Percentiles rank a stretch among this genome's conserved stretches.
These are phyloP conservation scores for Kluyveromyces marxianus DNA, from an alignment of 1,139 yeast species.

Conservation along the genomic window DNA sequence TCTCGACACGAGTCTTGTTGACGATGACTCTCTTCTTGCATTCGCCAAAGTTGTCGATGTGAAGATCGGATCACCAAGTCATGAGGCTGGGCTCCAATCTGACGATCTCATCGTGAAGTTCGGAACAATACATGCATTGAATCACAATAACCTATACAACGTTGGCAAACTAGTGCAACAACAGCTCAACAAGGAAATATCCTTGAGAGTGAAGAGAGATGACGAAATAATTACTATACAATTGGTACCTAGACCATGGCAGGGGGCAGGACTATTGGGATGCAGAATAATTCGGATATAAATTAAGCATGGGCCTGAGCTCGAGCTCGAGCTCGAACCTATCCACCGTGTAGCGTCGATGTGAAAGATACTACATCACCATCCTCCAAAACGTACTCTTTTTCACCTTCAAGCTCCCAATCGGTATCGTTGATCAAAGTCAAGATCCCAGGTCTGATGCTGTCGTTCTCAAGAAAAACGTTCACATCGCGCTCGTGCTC, in stretches of 20 bases:
- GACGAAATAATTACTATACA: conserved; percentile 13
- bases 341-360: conserved; percentile 93
- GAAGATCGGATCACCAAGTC: conserved; percentile 42
- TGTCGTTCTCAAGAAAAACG: conserved; percentile 74
- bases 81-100: conserved; percentile 32
- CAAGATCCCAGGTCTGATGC: conserved; percentile 81
- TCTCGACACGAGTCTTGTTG: not conserved
- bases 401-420: conserved; percentile 94
- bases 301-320: conserved; percentile 5
- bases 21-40: conserved; percentile 33
- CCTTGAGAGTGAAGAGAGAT: conserved; percentile 16
- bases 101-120: conserved; percentile 47
- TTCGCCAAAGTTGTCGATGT: conserved; percentile 53
- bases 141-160: conserved; percentile 38
- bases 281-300: conserved; percentile 51
- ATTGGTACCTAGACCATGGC: conserved; percentile 57
- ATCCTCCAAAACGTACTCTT: conserved; percentile 62
- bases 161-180: conserved; percentile 15
- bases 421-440: conserved; percentile 91
- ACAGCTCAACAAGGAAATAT: conserved; percentile 15
- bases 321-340: conserved; percentile 11
- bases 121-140: conserved; percentile 47
- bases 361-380: conserved; percentile 83
- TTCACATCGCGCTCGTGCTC: conserved; percentile 56
- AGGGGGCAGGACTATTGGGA: conserved; percentile 67